Evolutionary conservation across 2,329 filamentous ascomycete species (phyloP), one percentile per base, ranked within the genome.

Genomic region (Pyrenochaeta sp.): DNA sequence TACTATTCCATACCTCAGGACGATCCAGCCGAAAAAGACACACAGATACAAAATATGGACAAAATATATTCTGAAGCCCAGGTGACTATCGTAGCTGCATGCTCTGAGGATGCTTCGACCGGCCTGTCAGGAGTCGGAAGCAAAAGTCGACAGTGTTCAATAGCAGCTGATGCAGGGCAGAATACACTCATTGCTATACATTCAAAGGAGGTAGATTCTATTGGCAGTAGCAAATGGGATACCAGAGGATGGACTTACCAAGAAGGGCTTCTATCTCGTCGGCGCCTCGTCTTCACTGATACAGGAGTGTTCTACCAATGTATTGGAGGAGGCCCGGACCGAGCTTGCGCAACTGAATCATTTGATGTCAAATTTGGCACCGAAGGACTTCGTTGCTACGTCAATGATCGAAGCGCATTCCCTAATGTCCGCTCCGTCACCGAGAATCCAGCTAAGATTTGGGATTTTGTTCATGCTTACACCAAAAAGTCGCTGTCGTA

Each of bases 241-340:
- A 36, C 44, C 4, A 21, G 44, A 37, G 44, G 44, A 18, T 46
- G 44, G 44, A 46, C 44, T 15, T 46, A 36, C 20, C 44, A 46
- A 29, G 44, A 46, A 46, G 44, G 44, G 6, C n/a, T 37, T 2
- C 18, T 46, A 5, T 36, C 44, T 14, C 20, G 18, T 14, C 17
- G 44, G 12, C 31, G 32, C 9, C 15, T 46, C 17, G 12, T 46
- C 12, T 46, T 46, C 12, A 46, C 44, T 7, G 31, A 35, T 17
- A 17, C n/a, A n/a, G 21, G 21, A 36, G 5, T 37, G 10, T 44
- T 35, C 21, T 44, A 23, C 12, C 39, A 41, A 29, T 41, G 39
- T 21, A 11, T n/a, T 11, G 39, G 39, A 27, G 39, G 21, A 41
- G 21, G 10, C 11, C 3, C 15, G 2, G n/a, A 15, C 21, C 7